Conservation (phyloP, 306 rosid species). For the Dalbergia cochinchinensis region DNA sequence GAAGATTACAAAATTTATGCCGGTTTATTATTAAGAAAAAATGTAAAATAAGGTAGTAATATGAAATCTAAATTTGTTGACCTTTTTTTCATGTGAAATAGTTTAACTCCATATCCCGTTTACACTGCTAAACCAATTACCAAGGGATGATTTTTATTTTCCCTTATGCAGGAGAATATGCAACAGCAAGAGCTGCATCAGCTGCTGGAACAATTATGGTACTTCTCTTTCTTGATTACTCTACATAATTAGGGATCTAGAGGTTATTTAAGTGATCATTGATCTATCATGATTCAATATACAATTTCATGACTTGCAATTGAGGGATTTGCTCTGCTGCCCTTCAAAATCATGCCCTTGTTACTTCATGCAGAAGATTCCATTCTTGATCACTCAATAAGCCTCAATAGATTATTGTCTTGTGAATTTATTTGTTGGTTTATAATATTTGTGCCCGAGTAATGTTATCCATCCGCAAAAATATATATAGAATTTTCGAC, state of each 20-base stretch:
- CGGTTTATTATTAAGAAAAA: conserved; percentile 21
- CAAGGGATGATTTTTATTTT: conserved; percentile 21
- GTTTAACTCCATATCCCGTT: not conserved
- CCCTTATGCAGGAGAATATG: conserved; percentile 75
- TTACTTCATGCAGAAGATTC: conserved; percentile 9
- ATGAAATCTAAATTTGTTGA: conserved; percentile 6
- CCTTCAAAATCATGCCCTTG: not conserved
- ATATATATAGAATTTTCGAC: no score
- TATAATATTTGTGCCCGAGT: no score
- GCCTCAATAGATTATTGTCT: conserved; percentile 4
- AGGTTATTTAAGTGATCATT: not conserved
- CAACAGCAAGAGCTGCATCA: conserved; percentile 91
- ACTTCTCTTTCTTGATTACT: conserved; percentile 41
- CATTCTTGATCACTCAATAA: not conserved
- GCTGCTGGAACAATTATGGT: conserved; percentile 92
- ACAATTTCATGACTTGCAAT: not conserved
- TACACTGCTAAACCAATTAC: not conserved
- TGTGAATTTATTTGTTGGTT: not conserved
- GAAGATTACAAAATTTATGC: not conserved
- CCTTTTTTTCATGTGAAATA: not conserved
- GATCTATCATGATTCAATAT: conserved; percentile 15
- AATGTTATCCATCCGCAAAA: no score
- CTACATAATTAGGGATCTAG: not conserved
- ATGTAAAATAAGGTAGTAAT: not conserved
- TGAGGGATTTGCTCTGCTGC: not conserved